Conservation (phyloP, 1,284 basidiomycete species). For the Flammula alnicola region DNA sequence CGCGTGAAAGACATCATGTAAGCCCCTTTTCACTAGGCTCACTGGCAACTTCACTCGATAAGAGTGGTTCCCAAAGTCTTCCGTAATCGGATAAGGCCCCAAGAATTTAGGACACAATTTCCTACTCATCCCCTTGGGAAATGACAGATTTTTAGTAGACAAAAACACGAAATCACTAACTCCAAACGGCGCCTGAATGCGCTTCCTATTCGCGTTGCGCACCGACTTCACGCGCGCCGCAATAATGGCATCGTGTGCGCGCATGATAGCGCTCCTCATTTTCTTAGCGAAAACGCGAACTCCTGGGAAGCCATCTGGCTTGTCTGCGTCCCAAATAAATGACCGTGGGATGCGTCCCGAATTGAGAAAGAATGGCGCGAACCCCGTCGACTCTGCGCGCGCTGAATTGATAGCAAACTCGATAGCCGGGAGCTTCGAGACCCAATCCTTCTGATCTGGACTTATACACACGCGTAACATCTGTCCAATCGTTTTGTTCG, state of each 20-base stretch:
- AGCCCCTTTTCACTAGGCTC: conserved; percentile 21
- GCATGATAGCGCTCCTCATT: conserved; percentile 26
- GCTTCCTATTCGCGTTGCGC: conserved; percentile 29
- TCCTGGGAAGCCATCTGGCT: no score
- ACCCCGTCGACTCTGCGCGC: no score
- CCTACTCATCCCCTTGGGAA: conserved; percentile 1
- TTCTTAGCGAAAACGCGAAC: conserved; percentile 26
- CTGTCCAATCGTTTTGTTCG: conserved; percentile 38
- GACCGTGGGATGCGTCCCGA: no score
- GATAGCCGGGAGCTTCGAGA: conserved; percentile 29
- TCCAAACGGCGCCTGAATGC: conserved; percentile 20
- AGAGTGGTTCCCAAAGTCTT: conserved; percentile 21
- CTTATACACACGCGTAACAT: conserved; percentile 21
- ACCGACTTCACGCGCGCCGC: conserved; percentile 31
- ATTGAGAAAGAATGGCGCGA: no score
- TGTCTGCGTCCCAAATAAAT: no score
- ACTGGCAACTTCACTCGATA: conserved; percentile 20
- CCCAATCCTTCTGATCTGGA: conserved; percentile 25
- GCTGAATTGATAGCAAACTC: no score
- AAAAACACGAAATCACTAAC: conserved; percentile 35
- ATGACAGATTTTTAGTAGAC: conserved; percentile 31
- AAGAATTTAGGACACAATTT: conserved; percentile 19
- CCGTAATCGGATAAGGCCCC: conserved; percentile 10
- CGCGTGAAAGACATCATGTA: conserved; percentile 29
- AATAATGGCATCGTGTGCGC: conserved; percentile 34